Base-by-base conservation (phyloP, 495 filamentous ascomycete species). In the Bathelium albidoporum region DNA sequence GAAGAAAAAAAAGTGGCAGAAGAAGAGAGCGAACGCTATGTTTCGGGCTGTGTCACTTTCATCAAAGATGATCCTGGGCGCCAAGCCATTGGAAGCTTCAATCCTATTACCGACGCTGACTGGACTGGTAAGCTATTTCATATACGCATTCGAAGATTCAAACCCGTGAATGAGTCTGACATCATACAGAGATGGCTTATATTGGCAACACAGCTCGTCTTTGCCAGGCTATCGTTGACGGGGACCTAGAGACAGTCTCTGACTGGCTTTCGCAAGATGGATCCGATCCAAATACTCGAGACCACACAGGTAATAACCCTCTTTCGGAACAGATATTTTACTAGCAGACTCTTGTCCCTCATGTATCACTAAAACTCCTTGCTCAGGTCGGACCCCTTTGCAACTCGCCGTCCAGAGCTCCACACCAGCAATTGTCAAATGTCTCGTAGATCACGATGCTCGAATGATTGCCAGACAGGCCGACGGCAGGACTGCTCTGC, bases 1-100 rank as follows among this genome's bases (percentile, higher is more conserved):
- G 87, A 92, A 62, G 89, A 92, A 65, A 74, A 80, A 49, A 82
- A 89, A 64, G 68, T 87, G 1, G 82, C 84, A 1, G 83, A 86
- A 64, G 82, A 87, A 65, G 89, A 95, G 67, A 75, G 74, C 59
- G 88, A 89, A 73, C 82, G 82, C 1, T 91, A 87, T 67, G 80
- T 94, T 29, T 86, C 82, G 0, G 89, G 89, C 16, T 76, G 80
- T 2, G 77, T 91, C 14, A 77, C 75, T 0, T 95, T 93, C 72
- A 78, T 92, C 55, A 85, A 82, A 63, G 89, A 93, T 71, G 83
- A 95, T 62, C 88, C 89, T 1, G 89, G 89, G 24, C 80, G 89
- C 39, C 89, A 92, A 75, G 84, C 82, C 60, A 83, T 84, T 31
- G 81, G 81, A 5, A 81, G 79, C 61, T 94, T 94, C 77, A 87